Evolutionary conservation across 2,329 filamentous ascomycete species (phyloP).

Genomic region (Westerdykella ornata): DNA sequence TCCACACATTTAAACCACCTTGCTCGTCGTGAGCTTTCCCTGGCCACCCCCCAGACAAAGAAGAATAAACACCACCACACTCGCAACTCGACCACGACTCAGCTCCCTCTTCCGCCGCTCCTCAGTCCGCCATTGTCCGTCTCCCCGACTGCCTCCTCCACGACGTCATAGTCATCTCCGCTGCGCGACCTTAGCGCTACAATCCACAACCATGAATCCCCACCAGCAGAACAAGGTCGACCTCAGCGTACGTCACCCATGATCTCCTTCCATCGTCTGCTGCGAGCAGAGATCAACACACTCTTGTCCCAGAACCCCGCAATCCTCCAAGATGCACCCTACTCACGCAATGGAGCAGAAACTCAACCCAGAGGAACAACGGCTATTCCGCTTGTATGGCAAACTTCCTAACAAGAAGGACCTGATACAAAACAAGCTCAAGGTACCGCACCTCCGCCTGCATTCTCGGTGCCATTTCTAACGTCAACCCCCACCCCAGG

Average conservation of each 20-base stretch:
- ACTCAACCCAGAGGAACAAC: conserved; percentile 89
- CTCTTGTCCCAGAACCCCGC: background rate
- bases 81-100: conserved; percentile 9
- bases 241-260: conserved; percentile 65
- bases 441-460: conserved; percentile 47
- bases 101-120: conserved; percentile 3
- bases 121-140: conserved; percentile 2
- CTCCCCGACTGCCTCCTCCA: background rate
- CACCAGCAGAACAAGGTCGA: conserved; percentile 99
- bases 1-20: conserved; percentile 14
- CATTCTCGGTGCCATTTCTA: background rate
- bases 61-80: conserved; percentile 21
- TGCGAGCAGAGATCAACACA: conserved; percentile 7
- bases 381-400: conserved; percentile 92
- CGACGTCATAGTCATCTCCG: conserved; percentile 12
- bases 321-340: background rate
- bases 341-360: conserved; percentile 52
- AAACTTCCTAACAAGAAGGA: conserved; percentile 96
- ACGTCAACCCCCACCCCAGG: conserved; percentile 42
- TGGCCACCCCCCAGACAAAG: conserved; percentile 21
- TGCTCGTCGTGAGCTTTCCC: conserved; percentile 14
- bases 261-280: conserved; percentile 10
- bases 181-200: conserved; percentile 5
- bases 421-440: conserved; percentile 94
- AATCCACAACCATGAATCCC: conserved; percentile 65